phyloP scores from a whole-genome alignment of 2,329 filamentous ascomycete species.

The Diaporthe nobilis region DNA sequence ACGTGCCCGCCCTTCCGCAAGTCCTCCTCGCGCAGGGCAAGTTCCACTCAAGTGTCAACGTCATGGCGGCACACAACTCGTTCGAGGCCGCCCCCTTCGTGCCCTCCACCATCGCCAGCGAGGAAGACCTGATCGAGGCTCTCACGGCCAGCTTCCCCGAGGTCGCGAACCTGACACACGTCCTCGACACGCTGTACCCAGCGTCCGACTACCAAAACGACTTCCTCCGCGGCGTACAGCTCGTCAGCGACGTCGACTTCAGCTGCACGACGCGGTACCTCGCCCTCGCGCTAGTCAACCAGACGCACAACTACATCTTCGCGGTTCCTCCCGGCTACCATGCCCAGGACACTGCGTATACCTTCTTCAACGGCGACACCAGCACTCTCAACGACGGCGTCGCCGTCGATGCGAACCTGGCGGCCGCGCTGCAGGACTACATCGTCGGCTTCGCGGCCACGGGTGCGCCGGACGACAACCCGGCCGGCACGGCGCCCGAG shows the following conservation, averaged over 20 bases:
- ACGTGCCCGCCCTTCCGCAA: constrained; percentile 48
- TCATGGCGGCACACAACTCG: constrained; percentile 59
- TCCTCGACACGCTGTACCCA: constrained; percentile 57
- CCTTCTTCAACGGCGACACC: constrained; percentile 62
- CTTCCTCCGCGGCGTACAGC: constrained; percentile 56
- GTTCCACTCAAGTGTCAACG: constrained; percentile 59
- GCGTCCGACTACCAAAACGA: constrained; percentile 59
- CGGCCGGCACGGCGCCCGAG: constrained; percentile 24
- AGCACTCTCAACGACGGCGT: constrained; percentile 46
- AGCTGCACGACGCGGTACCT: constrained; percentile 68
- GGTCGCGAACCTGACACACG: constrained; percentile 52
- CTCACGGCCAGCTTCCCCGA: constrained; percentile 48
- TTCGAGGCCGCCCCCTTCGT: constrained; percentile 62
- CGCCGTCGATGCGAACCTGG: constrained; percentile 50
- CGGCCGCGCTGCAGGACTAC: constrained; percentile 53
- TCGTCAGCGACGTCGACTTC: constrained; percentile 60
- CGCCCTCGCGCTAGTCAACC: constrained; percentile 59
- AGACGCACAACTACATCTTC: constrained; percentile 67
- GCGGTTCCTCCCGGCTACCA: constrained; percentile 66
- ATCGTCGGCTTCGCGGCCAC: constrained; percentile 52
- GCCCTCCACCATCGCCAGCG: constrained; percentile 57
- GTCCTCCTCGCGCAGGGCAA: constrained; percentile 47
- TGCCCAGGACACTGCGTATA: constrained; percentile 65
- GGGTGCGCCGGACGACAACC: constrained; percentile 49
- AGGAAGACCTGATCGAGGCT: constrained; percentile 55